Percentiles rank a stretch among this genome's conserved stretches.
phyloP scores from a whole-genome alignment of 1,139 yeast genomes.

The Yamadazyma oceani region DNA sequence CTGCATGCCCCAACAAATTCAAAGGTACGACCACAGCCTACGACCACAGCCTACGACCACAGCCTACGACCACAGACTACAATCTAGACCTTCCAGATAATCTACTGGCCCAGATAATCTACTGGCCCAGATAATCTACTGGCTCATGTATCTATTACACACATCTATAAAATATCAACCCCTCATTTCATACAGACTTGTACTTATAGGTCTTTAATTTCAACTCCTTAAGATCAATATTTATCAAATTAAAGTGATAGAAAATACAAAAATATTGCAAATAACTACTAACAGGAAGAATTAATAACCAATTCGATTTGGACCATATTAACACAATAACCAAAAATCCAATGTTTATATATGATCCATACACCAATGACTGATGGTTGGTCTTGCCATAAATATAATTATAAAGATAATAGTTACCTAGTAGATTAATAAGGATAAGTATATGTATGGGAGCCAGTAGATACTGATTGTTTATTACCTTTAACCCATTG shows the following conservation, averaged over 20 bases:
- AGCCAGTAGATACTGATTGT: no score
- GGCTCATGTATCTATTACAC: no score
- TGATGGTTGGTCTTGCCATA: neutral
- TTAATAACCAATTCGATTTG: slow-evolving; percentile 6
- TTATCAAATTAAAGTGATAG: slow-evolving; percentile 14
- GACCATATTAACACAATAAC: neutral
- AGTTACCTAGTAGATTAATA: neutral
- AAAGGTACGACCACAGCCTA: no score
- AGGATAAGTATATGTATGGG: neutral
- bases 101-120: no score
- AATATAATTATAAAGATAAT: slow-evolving; percentile 1
- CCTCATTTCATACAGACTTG: slow-evolving; percentile 18
- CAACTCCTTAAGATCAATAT: slow-evolving; percentile 16
- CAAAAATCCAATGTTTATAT: slow-evolving; percentile 4
- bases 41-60: no score
- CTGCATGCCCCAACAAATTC: no score
- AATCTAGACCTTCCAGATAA: no score
- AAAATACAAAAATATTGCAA: slow-evolving; percentile 14
- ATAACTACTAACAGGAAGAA: slow-evolving; percentile 20
- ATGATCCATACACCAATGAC: neutral
- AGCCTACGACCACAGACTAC: no score
- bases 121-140: no score
- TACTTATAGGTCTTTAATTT: slow-evolving; percentile 22
- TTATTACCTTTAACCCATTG: neutral
- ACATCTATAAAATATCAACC: neutral